Conservation (phyloP, 495 filamentous ascomycete species). For the Aspergillus campestris region DNA sequence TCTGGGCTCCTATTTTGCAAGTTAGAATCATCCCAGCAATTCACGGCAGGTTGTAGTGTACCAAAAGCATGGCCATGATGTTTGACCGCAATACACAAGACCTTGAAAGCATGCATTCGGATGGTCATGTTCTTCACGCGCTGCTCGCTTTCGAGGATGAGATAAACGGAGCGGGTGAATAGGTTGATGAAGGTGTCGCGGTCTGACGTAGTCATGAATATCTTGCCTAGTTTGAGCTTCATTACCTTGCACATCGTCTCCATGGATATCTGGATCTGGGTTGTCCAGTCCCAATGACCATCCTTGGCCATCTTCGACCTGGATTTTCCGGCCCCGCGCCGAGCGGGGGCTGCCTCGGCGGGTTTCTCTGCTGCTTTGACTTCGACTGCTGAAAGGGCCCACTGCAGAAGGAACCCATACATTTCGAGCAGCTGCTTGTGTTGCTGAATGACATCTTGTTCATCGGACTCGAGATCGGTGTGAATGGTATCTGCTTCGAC, state of each 20-base stretch:
- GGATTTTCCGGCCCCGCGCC: conserved; percentile 68
- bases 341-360: conserved; percentile 56
- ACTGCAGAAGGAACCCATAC: conserved; percentile 90
- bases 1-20: conserved; percentile 71
- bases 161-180: conserved; percentile 88
- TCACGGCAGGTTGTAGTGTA: conserved; percentile 29
- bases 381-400: conserved; percentile 88
- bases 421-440: conserved; percentile 91
- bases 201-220: conserved; percentile 95
- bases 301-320: conserved; percentile 68
- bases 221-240: conserved; percentile 81
- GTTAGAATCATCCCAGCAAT: conserved; percentile 9
- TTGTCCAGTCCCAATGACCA: conserved; percentile 76
- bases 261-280: conserved; percentile 79
- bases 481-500: conserved; percentile 80
- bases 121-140: conserved; percentile 85
- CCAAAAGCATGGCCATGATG: conserved; percentile 97
- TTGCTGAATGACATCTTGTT: conserved; percentile 73
- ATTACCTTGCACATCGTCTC: conserved; percentile 94
- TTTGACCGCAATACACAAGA: conserved; percentile 92
- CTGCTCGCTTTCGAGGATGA: conserved; percentile 89
- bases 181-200: conserved; percentile 88
- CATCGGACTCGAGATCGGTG: conserved; percentile 81
- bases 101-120: conserved; percentile 94
- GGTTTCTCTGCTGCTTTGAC: conserved; percentile 85